Evolutionary conservation across 2,329 filamentous ascomycete species (phyloP), one percentile per base, ranked within the genome.

Genomic region (Zelopaecilomyces penicillatus): DNA sequence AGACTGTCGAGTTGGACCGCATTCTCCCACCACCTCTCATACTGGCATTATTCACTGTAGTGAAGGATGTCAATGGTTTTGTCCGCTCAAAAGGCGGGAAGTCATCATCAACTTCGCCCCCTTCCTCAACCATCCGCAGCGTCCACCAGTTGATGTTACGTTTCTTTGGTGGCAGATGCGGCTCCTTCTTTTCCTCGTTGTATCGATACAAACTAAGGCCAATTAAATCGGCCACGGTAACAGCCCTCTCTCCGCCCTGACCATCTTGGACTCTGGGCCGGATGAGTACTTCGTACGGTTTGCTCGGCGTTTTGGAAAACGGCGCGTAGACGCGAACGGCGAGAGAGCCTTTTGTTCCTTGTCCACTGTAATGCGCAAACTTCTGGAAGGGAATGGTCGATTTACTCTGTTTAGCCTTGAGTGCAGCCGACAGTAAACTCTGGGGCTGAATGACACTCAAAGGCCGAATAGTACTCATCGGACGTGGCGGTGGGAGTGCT

Each of bases 31-130:
- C 68, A 36, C 73, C 82, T 44, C 80, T 74, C 59, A 85, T 84
- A 55, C 87, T 87, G 45, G 83, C 85, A 58, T 87, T 89, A 59
- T 91, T 90, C 49, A 84, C 85, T 5, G 85, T 88, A 33, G 86
- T 87, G 55, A 91, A 93, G 19, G 87, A 81, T 5, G 77, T 78
- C n/a, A 93, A 72, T 2, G 82, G 76, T 55, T 84, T 85, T 26
- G 78, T 87, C 32, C 87, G 75, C 46, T 85, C 83, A 35, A 93
- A 71, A 0, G 87, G 82, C 30, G 86, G 85, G 52, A 93, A 93
- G 57, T 93, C 87, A 52, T 88, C 85, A 53, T 94, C 87, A 1
- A 91, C 82, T 57, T 93, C 87, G 40, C 85, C 87, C 45, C 87
- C 85, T 58, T 93, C 81, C 49, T 93, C 82, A 2, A 90, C 85